These are phyloP conservation scores for Paraphysoderma sedebokerense DNA, from an alignment of 371 early-diverging fungal species.

Conservation along the genomic window DNA sequence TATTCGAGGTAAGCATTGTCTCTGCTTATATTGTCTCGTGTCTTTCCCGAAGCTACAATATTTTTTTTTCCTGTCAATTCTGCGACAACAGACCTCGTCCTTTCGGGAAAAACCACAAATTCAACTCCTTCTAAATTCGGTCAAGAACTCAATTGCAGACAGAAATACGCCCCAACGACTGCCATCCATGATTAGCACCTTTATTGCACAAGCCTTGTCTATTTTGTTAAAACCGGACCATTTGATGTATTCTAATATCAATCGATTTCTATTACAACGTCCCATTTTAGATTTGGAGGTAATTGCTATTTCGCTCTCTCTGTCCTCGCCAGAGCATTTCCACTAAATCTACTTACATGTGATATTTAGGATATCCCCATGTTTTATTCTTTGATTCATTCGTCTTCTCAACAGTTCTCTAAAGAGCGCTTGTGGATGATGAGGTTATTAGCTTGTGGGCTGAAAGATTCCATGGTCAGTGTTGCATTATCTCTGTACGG, in stretches of 20 bases:
- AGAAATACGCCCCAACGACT: constrained; percentile 32
- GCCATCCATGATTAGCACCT: constrained; percentile 43
- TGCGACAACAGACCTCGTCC: constrained; percentile 13
- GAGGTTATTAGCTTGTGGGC: no score
- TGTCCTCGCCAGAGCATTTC: no score
- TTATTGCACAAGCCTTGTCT: constrained; percentile 42
- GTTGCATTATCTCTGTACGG: no score
- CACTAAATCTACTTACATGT: no score
- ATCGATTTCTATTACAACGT: constrained; percentile 49
- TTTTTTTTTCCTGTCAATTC: background rate
- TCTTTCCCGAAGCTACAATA: no score
- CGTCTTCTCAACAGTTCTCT: no score
- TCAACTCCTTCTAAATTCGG: constrained; percentile 35
- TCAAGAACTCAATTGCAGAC: constrained; percentile 44
- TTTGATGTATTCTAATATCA: constrained; percentile 52
- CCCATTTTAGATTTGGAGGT: constrained; percentile 52
- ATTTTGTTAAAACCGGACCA: constrained; percentile 49
- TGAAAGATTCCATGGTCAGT: no score
- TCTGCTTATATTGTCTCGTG: no score
- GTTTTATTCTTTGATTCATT: no score
- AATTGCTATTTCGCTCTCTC: constrained; percentile 3
- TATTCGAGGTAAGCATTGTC: constrained; percentile 34
- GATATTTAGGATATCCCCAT: no score
- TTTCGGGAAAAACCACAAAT: constrained; percentile 47
- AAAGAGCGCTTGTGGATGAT: no score